Percentiles rank a stretch among this genome's conserved stretches.
Evolutionary conservation across 1,139 yeast species (phyloP).

Genomic region (Eremothecium gossypii): DNA sequence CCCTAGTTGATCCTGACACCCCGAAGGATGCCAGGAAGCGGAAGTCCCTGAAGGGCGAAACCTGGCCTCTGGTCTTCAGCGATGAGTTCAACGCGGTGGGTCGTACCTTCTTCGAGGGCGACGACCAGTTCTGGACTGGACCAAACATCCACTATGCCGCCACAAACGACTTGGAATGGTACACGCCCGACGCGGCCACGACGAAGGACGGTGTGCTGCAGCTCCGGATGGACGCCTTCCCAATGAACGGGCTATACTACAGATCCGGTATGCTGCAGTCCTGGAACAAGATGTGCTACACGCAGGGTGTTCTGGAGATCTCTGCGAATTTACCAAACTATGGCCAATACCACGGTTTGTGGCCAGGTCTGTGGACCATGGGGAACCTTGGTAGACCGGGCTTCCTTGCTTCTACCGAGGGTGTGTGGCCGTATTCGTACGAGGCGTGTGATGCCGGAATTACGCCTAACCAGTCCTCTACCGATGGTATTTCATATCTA

Average conservation of each 20-base stretch:
- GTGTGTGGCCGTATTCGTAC: conserved; percentile 87
- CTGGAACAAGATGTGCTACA: conserved; percentile 77
- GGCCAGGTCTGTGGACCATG: conserved; percentile 91
- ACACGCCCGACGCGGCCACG: conserved; percentile 69
- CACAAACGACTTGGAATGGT: conserved; percentile 80
- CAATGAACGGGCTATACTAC: conserved; percentile 62
- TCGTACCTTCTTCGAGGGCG: conserved; percentile 72
- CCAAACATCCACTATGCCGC: conserved; percentile 72
- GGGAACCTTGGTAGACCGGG: conserved; percentile 86
- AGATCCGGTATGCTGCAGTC: conserved; percentile 79
- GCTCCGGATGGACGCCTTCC: conserved; percentile 63
- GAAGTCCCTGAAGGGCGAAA: conserved; percentile 44
- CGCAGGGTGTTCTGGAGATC: conserved; percentile 64
- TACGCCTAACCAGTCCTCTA: conserved; percentile 77
- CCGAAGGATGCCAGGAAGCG: conserved; percentile 46
- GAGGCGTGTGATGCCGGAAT: conserved; percentile 78
- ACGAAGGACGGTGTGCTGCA: conserved; percentile 59
- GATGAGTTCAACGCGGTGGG: conserved; percentile 82
- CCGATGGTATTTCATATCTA: conserved; percentile 70
- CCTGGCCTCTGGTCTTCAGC: conserved; percentile 64
- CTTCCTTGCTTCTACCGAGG: conserved; percentile 66
- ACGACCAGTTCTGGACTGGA: conserved; percentile 77
- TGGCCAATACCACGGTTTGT: conserved; percentile 61
- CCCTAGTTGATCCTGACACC: conserved; percentile 70
- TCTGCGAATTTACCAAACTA: conserved; percentile 64